Evolutionary conservation across 192 early-diverging fungal species (phyloP).

Genomic region (Backusella luteola): DNA sequence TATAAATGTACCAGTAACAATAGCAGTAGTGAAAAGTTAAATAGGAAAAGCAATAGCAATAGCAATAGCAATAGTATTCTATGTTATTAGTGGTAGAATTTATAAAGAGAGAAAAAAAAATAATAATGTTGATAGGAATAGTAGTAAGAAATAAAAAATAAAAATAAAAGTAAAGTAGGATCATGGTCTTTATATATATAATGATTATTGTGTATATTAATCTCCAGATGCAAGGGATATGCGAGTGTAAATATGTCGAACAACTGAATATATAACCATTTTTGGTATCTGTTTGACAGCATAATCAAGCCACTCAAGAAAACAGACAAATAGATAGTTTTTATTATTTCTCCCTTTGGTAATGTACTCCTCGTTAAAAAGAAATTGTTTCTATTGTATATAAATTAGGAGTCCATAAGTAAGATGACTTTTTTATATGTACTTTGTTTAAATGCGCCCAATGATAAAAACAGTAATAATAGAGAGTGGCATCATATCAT

Average conservation of each 20-base stretch:
- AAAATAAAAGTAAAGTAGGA: neutral
- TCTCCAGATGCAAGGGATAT: neutral
- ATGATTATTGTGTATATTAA: neutral
- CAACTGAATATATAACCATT: slow-evolving; percentile 10
- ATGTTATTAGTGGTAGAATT: neutral
- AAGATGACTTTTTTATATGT: neutral
- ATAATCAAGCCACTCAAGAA: slow-evolving; percentile 6
- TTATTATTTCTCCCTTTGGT: slow-evolving; percentile 7
- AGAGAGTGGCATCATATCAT: neutral
- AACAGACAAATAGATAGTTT: slow-evolving; percentile 8
- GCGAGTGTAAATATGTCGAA: slow-evolving; percentile 9
- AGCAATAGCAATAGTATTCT: neutral
- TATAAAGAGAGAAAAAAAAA: neutral
- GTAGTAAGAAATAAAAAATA: neutral
- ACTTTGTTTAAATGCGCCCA: neutral
- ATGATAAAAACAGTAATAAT: neutral
- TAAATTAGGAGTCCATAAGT: neutral
- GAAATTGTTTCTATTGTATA: neutral
- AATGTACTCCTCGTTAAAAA: slow-evolving; percentile 13
- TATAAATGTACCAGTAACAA: neutral
- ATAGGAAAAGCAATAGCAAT: neutral
- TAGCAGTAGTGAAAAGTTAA: neutral
- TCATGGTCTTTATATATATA: neutral
- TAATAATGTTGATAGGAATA: neutral
- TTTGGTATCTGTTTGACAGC: slow-evolving; percentile 16